phyloP scores from a whole-genome alignment of 106 monocot species.

The Hemerocallis citrina region DNA sequence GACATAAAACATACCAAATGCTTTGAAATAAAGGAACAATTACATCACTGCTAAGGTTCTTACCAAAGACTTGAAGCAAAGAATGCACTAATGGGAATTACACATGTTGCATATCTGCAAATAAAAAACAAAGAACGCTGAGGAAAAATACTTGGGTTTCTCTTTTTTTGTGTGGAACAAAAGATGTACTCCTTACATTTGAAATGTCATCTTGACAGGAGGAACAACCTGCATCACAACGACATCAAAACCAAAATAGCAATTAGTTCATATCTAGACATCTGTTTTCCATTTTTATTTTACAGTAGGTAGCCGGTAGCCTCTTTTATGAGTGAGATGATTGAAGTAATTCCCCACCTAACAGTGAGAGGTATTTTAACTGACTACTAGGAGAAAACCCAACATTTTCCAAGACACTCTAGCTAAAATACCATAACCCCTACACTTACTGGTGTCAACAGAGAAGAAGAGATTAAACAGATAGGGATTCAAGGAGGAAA shows the following conservation, averaged over 20 bases:
- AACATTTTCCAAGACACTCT: too few species aligned
- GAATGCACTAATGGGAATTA: conserved; percentile 96
- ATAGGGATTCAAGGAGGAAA: too few species aligned
- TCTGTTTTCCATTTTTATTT: too few species aligned
- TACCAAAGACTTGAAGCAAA: conserved; percentile 97
- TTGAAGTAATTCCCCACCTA: too few species aligned
- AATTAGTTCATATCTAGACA: too few species aligned
- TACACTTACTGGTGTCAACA: too few species aligned
- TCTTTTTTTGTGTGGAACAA: background rate
- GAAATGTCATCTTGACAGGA: conserved; percentile 94
- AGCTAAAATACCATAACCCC: too few species aligned
- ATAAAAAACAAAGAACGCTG: conserved; percentile 2
- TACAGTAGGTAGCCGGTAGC: too few species aligned
- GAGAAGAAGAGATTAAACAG: too few species aligned
- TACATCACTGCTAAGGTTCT: conserved; percentile 10
- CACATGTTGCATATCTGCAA: conserved; percentile 93
- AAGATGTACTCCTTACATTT: conserved; percentile 52
- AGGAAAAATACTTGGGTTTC: background rate
- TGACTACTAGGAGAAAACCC: too few species aligned
- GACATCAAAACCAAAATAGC: background rate
- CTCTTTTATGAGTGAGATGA: too few species aligned
- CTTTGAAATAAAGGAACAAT: background rate
- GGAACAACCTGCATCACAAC: conserved; percentile 59
- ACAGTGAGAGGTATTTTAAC: too few species aligned
- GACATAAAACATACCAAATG: background rate